Percentiles rank a stretch among this genome's conserved stretches.
phyloP scores from a whole-genome alignment of 2,329 filamentous ascomycete genomes.

The Scopulariopsis brevicaulis region DNA sequence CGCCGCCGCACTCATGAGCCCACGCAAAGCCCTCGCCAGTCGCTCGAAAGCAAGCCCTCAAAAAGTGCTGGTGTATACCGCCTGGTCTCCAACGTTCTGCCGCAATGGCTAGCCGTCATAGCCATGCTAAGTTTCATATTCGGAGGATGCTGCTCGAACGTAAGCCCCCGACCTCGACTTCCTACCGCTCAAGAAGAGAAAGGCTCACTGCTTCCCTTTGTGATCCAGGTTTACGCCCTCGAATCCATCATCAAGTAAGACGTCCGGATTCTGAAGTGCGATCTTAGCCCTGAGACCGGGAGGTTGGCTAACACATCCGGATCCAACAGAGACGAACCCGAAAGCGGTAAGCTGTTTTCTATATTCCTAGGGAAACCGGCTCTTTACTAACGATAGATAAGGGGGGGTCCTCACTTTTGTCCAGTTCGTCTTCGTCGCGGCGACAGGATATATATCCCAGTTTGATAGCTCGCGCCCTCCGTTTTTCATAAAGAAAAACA shows the following conservation, averaged over 20 bases:
- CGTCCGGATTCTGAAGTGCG: not conserved
- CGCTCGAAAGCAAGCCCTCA: not conserved
- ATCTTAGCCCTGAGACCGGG: not conserved
- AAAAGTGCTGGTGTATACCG: not conserved
- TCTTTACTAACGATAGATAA: slow-evolving; percentile 20
- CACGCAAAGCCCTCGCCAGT: not conserved
- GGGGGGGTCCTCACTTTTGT: slow-evolving; percentile 81
- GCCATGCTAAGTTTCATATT: slow-evolving; percentile 80
- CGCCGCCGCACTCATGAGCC: not conserved
- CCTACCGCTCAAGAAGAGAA: slow-evolving; percentile 46
- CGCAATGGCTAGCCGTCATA: slow-evolving; percentile 37
- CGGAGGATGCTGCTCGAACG: slow-evolving; percentile 90
- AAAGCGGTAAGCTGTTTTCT: slow-evolving; percentile 52
- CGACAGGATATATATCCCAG: slow-evolving; percentile 67
- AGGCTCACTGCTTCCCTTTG: slow-evolving; percentile 15
- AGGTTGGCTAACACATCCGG: not conserved
- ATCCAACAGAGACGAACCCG: slow-evolving; percentile 62
- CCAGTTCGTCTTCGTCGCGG: slow-evolving; percentile 74
- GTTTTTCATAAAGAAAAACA: slow-evolving; percentile 64
- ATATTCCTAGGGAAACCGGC: not conserved
- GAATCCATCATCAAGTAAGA: slow-evolving; percentile 88
- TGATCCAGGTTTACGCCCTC: slow-evolving; percentile 74
- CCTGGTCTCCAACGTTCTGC: not conserved
- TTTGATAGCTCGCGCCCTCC: slow-evolving; percentile 56
- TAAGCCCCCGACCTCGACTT: slow-evolving; percentile 26